Percentiles rank a stretch among this genome's conserved stretches.
phyloP scores from a whole-genome alignment of 73 alveolate species.

The Paramecium sexaurelia region DNA sequence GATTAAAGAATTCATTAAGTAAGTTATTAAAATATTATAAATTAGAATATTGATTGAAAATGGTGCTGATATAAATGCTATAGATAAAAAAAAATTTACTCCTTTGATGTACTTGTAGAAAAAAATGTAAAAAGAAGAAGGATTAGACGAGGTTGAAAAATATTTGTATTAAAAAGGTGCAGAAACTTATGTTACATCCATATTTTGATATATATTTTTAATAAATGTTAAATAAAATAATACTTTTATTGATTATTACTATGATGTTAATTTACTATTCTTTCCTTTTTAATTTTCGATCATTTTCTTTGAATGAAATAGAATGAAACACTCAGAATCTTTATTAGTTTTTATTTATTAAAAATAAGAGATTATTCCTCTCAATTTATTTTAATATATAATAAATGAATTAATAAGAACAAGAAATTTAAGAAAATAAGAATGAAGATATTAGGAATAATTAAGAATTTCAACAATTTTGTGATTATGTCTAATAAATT shows the following conservation, averaged over 20 bases:
- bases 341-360: too few relatives aligned
- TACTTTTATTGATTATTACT: too few relatives aligned
- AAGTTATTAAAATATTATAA: not conserved
- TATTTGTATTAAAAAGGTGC: constrained; percentile 30
- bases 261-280: not conserved
- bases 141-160: not conserved
- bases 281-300: not conserved
- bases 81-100: not conserved
- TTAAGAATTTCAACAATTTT: not conserved
- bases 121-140: not conserved
- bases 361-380: too few relatives aligned
- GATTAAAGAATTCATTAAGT: not conserved
- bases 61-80: constrained; percentile 43
- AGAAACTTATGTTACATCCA: constrained; percentile 13
- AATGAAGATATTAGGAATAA: not conserved
- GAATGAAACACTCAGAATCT: too few relatives aligned
- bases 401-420: not conserved
- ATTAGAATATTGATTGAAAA: not conserved
- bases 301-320: too few relatives aligned
- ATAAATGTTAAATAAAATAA: too few relatives aligned
- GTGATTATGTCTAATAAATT: not conserved
- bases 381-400: too few relatives aligned
- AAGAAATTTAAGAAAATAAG: not conserved
- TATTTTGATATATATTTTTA: not conserved
- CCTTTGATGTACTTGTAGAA: constrained; percentile 21